Conservation (phyloP, 305 asterid species). For the Solanum hybrid region DNA sequence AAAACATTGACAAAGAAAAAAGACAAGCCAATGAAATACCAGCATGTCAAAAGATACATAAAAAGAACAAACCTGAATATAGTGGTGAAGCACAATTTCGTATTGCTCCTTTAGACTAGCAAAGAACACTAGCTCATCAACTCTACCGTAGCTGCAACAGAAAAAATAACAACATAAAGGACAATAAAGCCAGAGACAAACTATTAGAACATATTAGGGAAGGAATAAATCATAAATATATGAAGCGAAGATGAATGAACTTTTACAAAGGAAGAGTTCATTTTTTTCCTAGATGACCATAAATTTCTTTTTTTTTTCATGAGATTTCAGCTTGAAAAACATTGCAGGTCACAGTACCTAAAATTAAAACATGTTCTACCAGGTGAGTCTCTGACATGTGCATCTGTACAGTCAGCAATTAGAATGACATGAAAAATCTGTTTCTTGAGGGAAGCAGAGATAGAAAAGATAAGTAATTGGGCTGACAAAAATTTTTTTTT, state of each 20-base stretch:
- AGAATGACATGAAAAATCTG: not conserved
- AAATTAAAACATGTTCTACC: not conserved
- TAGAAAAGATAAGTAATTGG: not conserved
- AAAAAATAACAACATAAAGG: not conserved
- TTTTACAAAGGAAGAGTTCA: not conserved
- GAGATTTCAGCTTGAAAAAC: not conserved
- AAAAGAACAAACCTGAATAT: slow-evolving; percentile 69
- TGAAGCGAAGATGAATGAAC: not conserved
- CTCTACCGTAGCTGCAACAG: slow-evolving; percentile 85
- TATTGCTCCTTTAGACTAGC: slow-evolving; percentile 92
- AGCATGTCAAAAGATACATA: not conserved
- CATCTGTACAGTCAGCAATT: not conserved
- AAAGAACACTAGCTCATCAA: slow-evolving; percentile 94
- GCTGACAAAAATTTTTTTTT: not conserved
- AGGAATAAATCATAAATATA: not conserved
- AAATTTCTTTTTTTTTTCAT: not conserved
- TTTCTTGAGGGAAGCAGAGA: not conserved
- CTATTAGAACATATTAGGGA: not conserved
- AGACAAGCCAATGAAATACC: slow-evolving; percentile 1
- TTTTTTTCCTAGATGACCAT: not conserved
- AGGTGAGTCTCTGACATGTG: not conserved
- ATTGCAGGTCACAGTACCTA: not conserved
- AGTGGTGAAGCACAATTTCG: slow-evolving; percentile 89
- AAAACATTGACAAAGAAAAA: slow-evolving; percentile 9
- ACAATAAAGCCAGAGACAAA: not conserved